phyloP scores from a whole-genome alignment of 2,329 filamentous ascomycete species.

The Penicillium fuscoglaucum region DNA sequence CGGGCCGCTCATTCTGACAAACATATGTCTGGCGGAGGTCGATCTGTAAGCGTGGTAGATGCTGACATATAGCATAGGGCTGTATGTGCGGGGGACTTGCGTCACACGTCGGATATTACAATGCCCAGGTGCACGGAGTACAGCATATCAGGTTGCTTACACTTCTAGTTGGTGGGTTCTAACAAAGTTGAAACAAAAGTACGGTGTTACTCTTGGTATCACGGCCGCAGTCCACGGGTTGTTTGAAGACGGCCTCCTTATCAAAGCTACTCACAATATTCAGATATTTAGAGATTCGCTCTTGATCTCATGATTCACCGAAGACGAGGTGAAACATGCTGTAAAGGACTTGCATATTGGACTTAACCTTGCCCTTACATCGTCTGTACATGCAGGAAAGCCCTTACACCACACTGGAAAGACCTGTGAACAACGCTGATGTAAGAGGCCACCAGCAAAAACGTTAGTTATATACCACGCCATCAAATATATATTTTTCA shows the following conservation, averaged over 20 bases:
- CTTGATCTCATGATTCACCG: not conserved
- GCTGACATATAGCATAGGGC: too few relatives aligned
- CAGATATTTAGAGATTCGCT: not conserved
- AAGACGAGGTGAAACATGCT: not conserved
- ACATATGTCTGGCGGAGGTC: too few relatives aligned
- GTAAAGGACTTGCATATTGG: not conserved
- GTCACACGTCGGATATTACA: not conserved
- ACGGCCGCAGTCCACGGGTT: too few relatives aligned
- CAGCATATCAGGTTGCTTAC: too few relatives aligned
- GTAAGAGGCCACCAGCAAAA: not conserved
- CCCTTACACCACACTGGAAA: not conserved
- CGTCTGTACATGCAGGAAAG: not conserved
- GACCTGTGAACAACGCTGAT: not conserved
- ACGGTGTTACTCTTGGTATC: not conserved
- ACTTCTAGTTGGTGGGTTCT: not conserved
- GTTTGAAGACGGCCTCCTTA: not conserved
- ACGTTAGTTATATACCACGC: not conserved
- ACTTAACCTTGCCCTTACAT: not conserved
- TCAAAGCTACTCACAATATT: not conserved
- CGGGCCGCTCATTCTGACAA: too few relatives aligned
- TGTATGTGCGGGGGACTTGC: too few relatives aligned
- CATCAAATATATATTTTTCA: constrained; percentile 4
- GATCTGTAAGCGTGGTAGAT: too few relatives aligned
- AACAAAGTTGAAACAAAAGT: not conserved
- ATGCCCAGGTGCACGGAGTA: not conserved